These are phyloP conservation scores for Exophiala viscosa DNA, from an alignment of 2,329 filamentous ascomycete species.

Conservation along the genomic window DNA sequence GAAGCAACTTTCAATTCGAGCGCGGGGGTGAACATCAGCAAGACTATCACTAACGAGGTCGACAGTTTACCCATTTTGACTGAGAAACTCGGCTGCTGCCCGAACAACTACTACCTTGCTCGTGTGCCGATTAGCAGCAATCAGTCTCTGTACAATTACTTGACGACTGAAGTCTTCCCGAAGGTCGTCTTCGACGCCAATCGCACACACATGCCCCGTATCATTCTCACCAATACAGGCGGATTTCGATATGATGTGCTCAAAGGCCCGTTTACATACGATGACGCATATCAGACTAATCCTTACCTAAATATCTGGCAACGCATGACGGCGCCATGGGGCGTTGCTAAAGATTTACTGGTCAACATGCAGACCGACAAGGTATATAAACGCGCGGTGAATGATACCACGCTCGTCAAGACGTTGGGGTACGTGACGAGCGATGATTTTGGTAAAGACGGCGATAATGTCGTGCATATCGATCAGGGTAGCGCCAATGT, in stretches of 20 bases:
- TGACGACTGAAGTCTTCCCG: slow-evolving; percentile 48
- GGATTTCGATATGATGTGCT: slow-evolving; percentile 60
- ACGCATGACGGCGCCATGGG: slow-evolving; percentile 33
- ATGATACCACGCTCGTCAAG: slow-evolving; percentile 23
- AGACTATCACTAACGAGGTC: slow-evolving; percentile 50
- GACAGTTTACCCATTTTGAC: slow-evolving; percentile 53
- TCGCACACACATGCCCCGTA: slow-evolving; percentile 49
- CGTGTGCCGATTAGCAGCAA: slow-evolving; percentile 53
- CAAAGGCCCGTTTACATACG: slow-evolving; percentile 59
- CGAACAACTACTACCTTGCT: slow-evolving; percentile 56
- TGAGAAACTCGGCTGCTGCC: slow-evolving; percentile 57
- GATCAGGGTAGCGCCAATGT: slow-evolving; percentile 27
- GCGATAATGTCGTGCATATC: slow-evolving; percentile 35
- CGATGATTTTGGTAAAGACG: slow-evolving; percentile 35
- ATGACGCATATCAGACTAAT: slow-evolving; percentile 30
- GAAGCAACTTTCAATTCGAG: slow-evolving; percentile 47
- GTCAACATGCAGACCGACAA: slow-evolving; percentile 31
- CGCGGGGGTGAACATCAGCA: slow-evolving; percentile 46
- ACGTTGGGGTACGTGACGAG: slow-evolving; percentile 32
- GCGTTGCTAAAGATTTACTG: slow-evolving; percentile 31
- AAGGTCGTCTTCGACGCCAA: slow-evolving; percentile 52
- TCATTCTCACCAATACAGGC: slow-evolving; percentile 61
- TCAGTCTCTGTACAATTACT: slow-evolving; percentile 55
- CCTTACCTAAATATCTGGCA: slow-evolving; percentile 33
- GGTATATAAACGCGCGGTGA: slow-evolving; percentile 26